These are phyloP conservation scores for Leishmania martiniquensis DNA, from an alignment of 208 protist genomes.

Conservation along the genomic window DNA sequence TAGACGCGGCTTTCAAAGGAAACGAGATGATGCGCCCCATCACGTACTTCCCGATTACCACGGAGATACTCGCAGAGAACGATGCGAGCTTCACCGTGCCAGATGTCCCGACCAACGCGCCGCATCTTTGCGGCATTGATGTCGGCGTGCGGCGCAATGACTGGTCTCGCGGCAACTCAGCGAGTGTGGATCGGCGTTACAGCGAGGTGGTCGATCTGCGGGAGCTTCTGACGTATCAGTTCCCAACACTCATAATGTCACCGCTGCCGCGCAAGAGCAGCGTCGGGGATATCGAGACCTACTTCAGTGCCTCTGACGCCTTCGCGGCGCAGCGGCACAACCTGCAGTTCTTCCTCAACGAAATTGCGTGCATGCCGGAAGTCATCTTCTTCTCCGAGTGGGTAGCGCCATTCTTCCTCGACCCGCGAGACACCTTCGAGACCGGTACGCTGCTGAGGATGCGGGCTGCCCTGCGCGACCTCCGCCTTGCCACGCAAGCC, in stretches of 20 bases:
- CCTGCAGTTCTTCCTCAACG: constrained; percentile 73
- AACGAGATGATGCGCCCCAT: constrained; percentile 61
- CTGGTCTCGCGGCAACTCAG: constrained; percentile 53
- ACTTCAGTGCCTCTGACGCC: constrained; percentile 57
- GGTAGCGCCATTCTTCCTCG: constrained; percentile 76
- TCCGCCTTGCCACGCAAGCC: constrained; percentile 43
- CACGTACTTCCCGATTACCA: constrained; percentile 79
- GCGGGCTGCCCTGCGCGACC: constrained; percentile 41
- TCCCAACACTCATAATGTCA: constrained; percentile 74
- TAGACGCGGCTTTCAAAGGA: constrained; percentile 50
- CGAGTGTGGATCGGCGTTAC: constrained; percentile 79
- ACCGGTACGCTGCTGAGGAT: constrained; percentile 51
- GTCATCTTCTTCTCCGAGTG: constrained; percentile 79
- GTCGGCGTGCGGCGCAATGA: constrained; percentile 52
- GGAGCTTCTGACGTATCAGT: constrained; percentile 68
- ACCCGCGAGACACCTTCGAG: constrained; percentile 76
- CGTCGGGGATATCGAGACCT: constrained; percentile 70
- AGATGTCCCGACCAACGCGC: constrained; percentile 46
- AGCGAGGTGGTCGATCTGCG: constrained; percentile 81
- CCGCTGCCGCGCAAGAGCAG: constrained; percentile 79
- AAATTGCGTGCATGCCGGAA: constrained; percentile 72
- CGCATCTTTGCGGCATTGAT: constrained; percentile 47
- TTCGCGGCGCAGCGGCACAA: constrained; percentile 57
- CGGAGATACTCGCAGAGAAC: constrained; percentile 54
- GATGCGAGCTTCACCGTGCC: constrained; percentile 41